Evolutionary conservation across 1,284 basidiomycete genomes (phyloP).

Genomic region (Grifola frondosa): DNA sequence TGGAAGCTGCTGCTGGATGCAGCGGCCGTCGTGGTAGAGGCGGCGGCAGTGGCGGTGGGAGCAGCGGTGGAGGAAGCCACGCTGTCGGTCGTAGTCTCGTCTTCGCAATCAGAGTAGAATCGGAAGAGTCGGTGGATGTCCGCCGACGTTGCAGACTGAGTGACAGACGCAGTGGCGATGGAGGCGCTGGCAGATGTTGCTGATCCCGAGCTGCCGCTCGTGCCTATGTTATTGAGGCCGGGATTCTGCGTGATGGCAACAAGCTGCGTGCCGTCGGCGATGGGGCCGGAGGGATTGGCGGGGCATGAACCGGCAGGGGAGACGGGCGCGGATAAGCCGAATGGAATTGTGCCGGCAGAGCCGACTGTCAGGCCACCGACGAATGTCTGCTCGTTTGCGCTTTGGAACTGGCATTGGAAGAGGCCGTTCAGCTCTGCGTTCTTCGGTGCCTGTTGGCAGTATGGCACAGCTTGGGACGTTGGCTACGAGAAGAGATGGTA

Average conservation of each 20-base stretch:
- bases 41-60: conserved; percentile 6
- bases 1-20: conserved; percentile 29
- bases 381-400: conserved; percentile 34
- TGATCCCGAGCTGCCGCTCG: conserved; percentile 4
- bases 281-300: conserved; percentile 37
- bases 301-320: conserved; percentile 42
- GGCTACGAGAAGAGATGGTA: conserved; percentile 27
- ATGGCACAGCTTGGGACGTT: conserved; percentile 35
- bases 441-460: conserved; percentile 41
- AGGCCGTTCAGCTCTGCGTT: conserved; percentile 41
- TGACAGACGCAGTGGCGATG: conserved; percentile 5
- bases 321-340: conserved; percentile 33
- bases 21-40: conserved; percentile 12
- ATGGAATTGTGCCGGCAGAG: conserved; percentile 37
- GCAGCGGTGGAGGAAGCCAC: conserved; percentile 4
- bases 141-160: conserved; percentile 2
- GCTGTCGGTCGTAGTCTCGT: neutral
- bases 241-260: conserved; percentile 43
- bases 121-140: too few relatives aligned
- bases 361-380: conserved; percentile 30
- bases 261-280: conserved; percentile 53
- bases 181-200: conserved; percentile 9
- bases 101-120: conserved; percentile 3
- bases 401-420: conserved; percentile 44
- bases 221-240: conserved; percentile 32